These are phyloP conservation scores for Pelagomonas calceolata DNA, from an alignment of 108 stramenopile species.

Conservation along the genomic window DNA sequence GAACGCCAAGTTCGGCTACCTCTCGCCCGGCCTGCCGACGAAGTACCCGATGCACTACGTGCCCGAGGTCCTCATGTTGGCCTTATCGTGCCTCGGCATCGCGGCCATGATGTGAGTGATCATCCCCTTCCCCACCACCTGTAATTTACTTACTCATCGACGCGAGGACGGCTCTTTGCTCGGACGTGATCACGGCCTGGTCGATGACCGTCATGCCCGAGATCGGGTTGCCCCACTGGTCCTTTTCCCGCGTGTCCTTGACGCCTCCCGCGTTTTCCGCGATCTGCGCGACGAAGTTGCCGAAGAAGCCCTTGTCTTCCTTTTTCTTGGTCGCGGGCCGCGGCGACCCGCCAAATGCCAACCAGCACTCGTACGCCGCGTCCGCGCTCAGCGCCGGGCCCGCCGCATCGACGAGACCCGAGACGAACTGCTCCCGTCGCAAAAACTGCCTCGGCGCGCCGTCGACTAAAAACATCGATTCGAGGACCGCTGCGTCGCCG, in stretches of 20 bases:
- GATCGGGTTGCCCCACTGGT: neutral
- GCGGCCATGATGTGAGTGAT: neutral
- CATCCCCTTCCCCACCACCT: too few relatives aligned
- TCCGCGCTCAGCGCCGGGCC: neutral
- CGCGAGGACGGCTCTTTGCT: too few relatives aligned
- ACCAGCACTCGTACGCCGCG: neutral
- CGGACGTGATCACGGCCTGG: neutral
- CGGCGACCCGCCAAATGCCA: neutral
- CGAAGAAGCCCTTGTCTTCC: neutral
- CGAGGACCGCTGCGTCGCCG: neutral
- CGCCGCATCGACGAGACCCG: neutral
- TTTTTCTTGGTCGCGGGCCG: neutral
- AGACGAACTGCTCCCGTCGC: neutral
- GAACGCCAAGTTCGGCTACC: neutral
- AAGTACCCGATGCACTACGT: slow-evolving; percentile 8
- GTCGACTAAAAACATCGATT: neutral
- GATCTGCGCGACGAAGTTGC: neutral
- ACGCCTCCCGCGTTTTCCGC: neutral
- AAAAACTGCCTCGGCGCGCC: neutral
- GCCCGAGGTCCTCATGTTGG: neutral
- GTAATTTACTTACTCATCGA: too few relatives aligned
- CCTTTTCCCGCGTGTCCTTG: neutral
- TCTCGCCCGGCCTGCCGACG: neutral
- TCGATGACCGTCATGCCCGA: neutral
- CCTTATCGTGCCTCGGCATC: neutral